These are phyloP conservation scores for Pythium aphanidermatum DNA, from an alignment of 352 stramenopile genomes.

Conservation along the genomic window DNA sequence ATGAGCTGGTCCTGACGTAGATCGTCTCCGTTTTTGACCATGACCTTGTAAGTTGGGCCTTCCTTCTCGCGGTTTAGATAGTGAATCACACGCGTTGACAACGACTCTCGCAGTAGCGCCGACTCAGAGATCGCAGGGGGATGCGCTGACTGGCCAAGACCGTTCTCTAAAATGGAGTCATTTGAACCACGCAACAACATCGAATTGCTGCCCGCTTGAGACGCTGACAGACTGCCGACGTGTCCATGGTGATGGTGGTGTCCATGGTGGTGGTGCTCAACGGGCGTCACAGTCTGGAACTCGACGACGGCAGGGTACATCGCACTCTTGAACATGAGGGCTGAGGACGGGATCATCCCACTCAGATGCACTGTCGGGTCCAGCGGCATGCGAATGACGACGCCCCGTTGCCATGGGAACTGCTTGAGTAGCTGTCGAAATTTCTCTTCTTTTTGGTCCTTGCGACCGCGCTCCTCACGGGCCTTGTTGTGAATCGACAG, in stretches of 20 bases:
- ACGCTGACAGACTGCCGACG: not conserved
- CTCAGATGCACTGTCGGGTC: conserved; percentile 82
- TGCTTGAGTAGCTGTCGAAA: conserved; percentile 87
- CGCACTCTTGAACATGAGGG: conserved; percentile 97
- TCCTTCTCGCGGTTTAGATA: conserved; percentile 78
- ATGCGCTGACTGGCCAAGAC: conserved; percentile 6
- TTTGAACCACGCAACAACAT: conserved; percentile 45
- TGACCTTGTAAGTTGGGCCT: conserved; percentile 93
- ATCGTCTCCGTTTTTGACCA: conserved; percentile 99
- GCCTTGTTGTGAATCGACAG: conserved; percentile 91
- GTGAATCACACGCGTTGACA: conserved; percentile 69
- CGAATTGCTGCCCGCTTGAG: conserved; percentile 20
- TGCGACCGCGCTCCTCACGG: conserved; percentile 91
- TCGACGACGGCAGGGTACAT: conserved; percentile 97
- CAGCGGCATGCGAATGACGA: conserved; percentile 82
- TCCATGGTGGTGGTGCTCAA: conserved; percentile 17
- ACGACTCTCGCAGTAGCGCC: conserved; percentile 47
- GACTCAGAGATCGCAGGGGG: conserved; percentile 15
- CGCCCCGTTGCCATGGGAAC: conserved; percentile 66
- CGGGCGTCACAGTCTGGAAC: conserved; percentile 85
- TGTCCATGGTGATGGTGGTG: conserved; percentile 5
- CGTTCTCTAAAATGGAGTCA: conserved; percentile 31
- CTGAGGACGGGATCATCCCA: conserved; percentile 87
- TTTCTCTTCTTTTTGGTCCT: conserved; percentile 95
- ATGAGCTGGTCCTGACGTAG: conserved; percentile 99